These are phyloP conservation scores for Boletus rex-veris DNA, from an alignment of 768 basidiomycete genomes.

Conservation along the genomic window DNA sequence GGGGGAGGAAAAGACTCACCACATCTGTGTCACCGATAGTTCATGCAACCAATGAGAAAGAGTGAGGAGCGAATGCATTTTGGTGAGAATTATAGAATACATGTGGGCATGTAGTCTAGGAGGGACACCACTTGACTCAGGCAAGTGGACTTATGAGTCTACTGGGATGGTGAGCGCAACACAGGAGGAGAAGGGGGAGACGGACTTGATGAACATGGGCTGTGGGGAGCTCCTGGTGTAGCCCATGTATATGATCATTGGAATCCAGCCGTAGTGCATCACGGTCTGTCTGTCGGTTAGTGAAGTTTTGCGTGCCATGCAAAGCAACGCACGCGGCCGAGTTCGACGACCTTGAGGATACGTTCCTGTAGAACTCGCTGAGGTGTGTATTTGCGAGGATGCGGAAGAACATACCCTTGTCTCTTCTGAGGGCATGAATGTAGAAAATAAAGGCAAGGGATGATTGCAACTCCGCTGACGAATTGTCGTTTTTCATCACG, in stretches of 20 bases:
- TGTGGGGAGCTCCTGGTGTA: slow-evolving; percentile 91
- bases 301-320: not conserved
- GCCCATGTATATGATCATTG: slow-evolving; percentile 92
- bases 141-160: slow-evolving; percentile 95
- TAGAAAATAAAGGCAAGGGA: not conserved
- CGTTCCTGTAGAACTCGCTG: slow-evolving; percentile 49
- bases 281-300: slow-evolving; percentile 56
- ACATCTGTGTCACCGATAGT: not conserved
- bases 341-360: slow-evolving; percentile 74
- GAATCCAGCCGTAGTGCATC: slow-evolving; percentile 95
- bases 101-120: slow-evolving; percentile 20
- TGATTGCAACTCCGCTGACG: slow-evolving; percentile 32
- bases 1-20: slow-evolving; percentile 29
- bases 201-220: slow-evolving; percentile 93
- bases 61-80: slow-evolving; percentile 13
- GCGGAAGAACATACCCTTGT: slow-evolving; percentile 58
- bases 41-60: not conserved
- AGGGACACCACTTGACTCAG: slow-evolving; percentile 35
- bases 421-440: slow-evolving; percentile 84
- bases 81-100: slow-evolving; percentile 27
- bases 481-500: slow-evolving; percentile 17
- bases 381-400: not conserved
- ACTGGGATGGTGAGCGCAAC: slow-evolving; percentile 4
- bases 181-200: slow-evolving; percentile 14
- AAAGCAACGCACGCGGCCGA: slow-evolving; percentile 66